These are phyloP conservation scores for Diaporthe aspalathi DNA, from an alignment of 2,329 filamentous ascomycete species.

Conservation along the genomic window DNA sequence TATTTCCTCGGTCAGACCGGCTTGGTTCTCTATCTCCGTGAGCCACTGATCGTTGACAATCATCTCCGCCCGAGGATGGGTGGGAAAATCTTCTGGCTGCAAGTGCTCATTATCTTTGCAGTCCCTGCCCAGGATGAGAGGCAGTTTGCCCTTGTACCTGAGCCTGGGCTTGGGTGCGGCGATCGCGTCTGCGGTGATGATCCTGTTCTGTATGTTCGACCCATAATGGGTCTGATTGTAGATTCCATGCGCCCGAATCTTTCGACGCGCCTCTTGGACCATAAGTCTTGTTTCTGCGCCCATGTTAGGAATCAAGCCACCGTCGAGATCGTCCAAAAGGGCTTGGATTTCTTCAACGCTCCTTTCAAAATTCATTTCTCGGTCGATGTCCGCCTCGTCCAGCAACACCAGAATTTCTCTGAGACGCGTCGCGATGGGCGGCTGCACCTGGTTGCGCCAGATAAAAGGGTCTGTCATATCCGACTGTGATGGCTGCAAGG, in stretches of 20 bases:
- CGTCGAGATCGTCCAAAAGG: conserved; percentile 49
- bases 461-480: not conserved
- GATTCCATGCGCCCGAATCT: conserved; percentile 50
- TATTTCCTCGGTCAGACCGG: not conserved
- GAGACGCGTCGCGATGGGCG: conserved; percentile 48
- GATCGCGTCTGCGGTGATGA: conserved; percentile 40
- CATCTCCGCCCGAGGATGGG: conserved; percentile 28
- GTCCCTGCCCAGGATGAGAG: conserved; percentile 49
- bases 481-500: not conserved
- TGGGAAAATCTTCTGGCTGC: conserved; percentile 16
- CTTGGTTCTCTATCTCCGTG: not conserved
- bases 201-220: conserved; percentile 44
- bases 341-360: conserved; percentile 51
- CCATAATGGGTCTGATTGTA: conserved; percentile 52
- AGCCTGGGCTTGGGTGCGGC: conserved; percentile 47
- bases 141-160: conserved; percentile 32
- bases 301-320: conserved; percentile 15
- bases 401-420: conserved; percentile 57
- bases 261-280: conserved; percentile 48
- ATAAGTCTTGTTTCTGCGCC: conserved; percentile 42
- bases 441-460: conserved; percentile 45
- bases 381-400: conserved; percentile 59
- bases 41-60: conserved; percentile 52
- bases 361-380: conserved; percentile 53
- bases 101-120: not conserved